phyloP scores from a whole-genome alignment of 2,329 filamentous ascomycete genomes.

The Ophiostoma tasmaniense region DNA sequence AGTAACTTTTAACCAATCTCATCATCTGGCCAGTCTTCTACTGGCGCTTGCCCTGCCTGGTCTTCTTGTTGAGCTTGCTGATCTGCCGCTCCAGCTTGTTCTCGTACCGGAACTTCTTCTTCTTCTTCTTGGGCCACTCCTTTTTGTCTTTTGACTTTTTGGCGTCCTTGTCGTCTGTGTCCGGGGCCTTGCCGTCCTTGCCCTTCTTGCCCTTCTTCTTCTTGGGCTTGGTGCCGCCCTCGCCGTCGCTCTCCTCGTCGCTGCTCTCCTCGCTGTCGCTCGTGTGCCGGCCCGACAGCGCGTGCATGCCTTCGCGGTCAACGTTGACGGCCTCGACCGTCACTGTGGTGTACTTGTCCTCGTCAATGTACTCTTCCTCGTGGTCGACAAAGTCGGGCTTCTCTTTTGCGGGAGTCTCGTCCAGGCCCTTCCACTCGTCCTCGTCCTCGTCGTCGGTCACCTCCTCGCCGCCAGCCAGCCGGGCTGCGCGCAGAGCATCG shows the following conservation, averaged over 20 bases:
- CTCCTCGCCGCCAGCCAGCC: slow-evolving; percentile 36
- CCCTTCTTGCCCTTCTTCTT: slow-evolving; percentile 20
- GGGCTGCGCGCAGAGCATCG: slow-evolving; percentile 55
- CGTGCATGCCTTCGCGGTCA: slow-evolving; percentile 62
- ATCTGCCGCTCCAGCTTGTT: slow-evolving; percentile 68
- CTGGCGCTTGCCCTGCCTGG: slow-evolving; percentile 7
- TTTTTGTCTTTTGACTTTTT: slow-evolving; percentile 34
- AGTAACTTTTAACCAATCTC: neutral
- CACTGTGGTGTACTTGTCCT: slow-evolving; percentile 91
- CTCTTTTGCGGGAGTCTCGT: slow-evolving; percentile 33
- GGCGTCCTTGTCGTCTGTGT: slow-evolving; percentile 27
- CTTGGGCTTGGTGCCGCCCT: slow-evolving; percentile 28
- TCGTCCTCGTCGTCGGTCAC: slow-evolving; percentile 42
- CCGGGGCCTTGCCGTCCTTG: slow-evolving; percentile 11
- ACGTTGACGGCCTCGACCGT: slow-evolving; percentile 84
- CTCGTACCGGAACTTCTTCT: slow-evolving; percentile 89
- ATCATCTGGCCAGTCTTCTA: no score
- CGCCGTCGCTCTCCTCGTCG: slow-evolving; percentile 29
- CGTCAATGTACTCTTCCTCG: slow-evolving; percentile 92
- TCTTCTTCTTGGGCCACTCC: slow-evolving; percentile 62
- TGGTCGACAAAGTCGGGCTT: slow-evolving; percentile 54
- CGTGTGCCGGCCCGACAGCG: slow-evolving; percentile 33
- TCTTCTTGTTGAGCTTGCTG: slow-evolving; percentile 60
- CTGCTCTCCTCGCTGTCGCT: slow-evolving; percentile 28
- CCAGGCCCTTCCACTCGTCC: slow-evolving; percentile 53